These are phyloP conservation scores for Aspergillus sparsus DNA, from an alignment of 495 filamentous ascomycete species.

Conservation along the genomic window DNA sequence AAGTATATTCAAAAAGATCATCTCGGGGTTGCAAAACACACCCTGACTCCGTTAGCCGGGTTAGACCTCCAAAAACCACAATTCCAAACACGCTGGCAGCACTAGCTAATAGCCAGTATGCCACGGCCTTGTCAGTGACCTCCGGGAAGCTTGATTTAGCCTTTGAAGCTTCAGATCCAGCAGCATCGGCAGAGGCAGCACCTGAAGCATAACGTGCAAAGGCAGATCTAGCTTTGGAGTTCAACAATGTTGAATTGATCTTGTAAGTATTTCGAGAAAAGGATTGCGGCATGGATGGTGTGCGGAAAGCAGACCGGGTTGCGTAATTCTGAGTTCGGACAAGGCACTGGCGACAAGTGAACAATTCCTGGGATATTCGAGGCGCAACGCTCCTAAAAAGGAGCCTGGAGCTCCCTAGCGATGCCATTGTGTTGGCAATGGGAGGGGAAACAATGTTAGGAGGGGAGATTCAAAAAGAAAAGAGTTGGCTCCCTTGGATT, in stretches of 20 bases:
- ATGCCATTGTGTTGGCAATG: conserved; percentile 37
- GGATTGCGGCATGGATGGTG: conserved; percentile 29
- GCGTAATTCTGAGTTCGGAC: conserved; percentile 34
- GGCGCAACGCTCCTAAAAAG: conserved; percentile 44
- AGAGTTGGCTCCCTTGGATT: not conserved
- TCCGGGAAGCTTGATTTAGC: conserved; percentile 64
- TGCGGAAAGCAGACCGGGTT: conserved; percentile 38
- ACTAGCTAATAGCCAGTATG: conserved; percentile 90
- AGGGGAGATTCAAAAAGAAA: conserved; percentile 13
- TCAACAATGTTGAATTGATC: conserved; percentile 31
- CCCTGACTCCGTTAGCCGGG: conserved; percentile 94
- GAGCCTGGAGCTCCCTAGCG: conserved; percentile 33
- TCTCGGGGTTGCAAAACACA: conserved; percentile 42
- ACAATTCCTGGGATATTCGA: conserved; percentile 55
- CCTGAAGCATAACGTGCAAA: conserved; percentile 35
- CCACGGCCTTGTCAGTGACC: conserved; percentile 70
- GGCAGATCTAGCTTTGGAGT: conserved; percentile 33
- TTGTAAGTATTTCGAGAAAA: conserved; percentile 31
- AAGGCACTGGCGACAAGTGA: conserved; percentile 66
- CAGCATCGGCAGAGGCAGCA: conserved; percentile 22
- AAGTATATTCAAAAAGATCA: not conserved
- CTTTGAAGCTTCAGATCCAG: conserved; percentile 26
- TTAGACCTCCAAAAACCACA: conserved; percentile 92
- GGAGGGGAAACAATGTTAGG: conserved; percentile 5
- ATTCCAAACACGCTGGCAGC: conserved; percentile 94